phyloP scores from a whole-genome alignment of 2,329 filamentous ascomycete genomes.

The Fusarium anthophilum region DNA sequence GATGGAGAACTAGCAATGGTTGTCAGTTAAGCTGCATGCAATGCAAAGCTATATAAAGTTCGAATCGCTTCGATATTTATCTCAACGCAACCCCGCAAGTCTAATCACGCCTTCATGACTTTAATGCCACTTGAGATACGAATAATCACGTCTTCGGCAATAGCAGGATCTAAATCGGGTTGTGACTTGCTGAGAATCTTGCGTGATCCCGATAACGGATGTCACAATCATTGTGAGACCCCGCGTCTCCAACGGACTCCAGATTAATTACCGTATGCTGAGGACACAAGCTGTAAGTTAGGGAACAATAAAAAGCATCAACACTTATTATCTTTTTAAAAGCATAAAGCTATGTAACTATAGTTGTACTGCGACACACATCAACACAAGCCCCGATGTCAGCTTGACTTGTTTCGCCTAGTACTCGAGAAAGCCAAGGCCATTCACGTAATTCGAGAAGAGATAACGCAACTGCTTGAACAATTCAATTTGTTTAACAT shows the following conservation, averaged over 20 bases:
- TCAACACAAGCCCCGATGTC: no score
- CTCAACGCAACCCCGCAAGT: background rate
- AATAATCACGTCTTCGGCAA: background rate
- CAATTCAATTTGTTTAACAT: background rate
- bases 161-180: background rate
- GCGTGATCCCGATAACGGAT: slow-evolving; percentile 15
- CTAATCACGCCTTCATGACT: background rate
- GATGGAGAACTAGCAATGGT: background rate
- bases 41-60: background rate
- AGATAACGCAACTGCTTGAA: background rate
- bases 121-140: background rate
- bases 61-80: background rate
- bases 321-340: fast-evolving
- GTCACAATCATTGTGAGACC: background rate
- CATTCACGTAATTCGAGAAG: fast-evolving
- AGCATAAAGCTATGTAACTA: no score
- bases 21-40: background rate
- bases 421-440: fast-evolving
- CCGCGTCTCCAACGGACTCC: background rate
- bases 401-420: background rate
- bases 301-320: fast-evolving
- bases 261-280: background rate
- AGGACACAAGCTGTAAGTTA: no score
- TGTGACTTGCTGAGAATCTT: background rate
- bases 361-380: no score